phyloP scores from a whole-genome alignment of 805 yeast species.

The Candida boidinii region DNA sequence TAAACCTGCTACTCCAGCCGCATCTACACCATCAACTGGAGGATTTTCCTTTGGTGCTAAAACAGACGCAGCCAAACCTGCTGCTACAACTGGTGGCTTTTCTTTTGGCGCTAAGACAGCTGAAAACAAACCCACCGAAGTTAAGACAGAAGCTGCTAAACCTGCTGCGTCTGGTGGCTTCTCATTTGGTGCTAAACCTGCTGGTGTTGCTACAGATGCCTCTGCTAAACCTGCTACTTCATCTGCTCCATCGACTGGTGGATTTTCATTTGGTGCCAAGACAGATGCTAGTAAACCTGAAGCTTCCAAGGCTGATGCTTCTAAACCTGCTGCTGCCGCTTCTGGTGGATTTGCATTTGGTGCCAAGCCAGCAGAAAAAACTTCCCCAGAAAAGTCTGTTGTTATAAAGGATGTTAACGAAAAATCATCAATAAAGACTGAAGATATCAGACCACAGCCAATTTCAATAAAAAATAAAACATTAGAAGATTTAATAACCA shows the following conservation, averaged over 20 bases:
- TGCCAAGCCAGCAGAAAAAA: slow-evolving; percentile 4
- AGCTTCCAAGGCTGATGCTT: not conserved
- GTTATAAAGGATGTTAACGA: slow-evolving; percentile 19
- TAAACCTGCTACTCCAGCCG: slow-evolving; percentile 1
- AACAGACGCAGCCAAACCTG: slow-evolving; percentile 5
- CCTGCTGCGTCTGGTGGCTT: slow-evolving; percentile 8
- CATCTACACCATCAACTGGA: slow-evolving; percentile 6
- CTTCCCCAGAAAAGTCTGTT: slow-evolving; percentile 4
- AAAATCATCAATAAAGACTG: slow-evolving; percentile 30
- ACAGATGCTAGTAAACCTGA: slow-evolving; percentile 2
- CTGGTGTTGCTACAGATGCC: slow-evolving; percentile 6
- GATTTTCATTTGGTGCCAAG: slow-evolving; percentile 2
- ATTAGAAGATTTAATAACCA: slow-evolving; percentile 82
- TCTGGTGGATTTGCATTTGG: slow-evolving; percentile 6
- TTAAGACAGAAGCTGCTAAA: slow-evolving; percentile 10
- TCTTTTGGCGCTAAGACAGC: slow-evolving; percentile 6
- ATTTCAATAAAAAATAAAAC: slow-evolving; percentile 84
- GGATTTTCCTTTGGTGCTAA: slow-evolving; percentile 10
- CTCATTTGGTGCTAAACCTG: slow-evolving; percentile 7
- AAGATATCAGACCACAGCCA: slow-evolving; percentile 56
- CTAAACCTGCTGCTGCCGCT: not conserved
- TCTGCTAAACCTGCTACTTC: slow-evolving; percentile 6
- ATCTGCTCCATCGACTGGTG: not conserved
- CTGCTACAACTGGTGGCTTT: slow-evolving; percentile 3
- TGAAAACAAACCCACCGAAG: slow-evolving; percentile 5